Conservation (phyloP, 2,329 filamentous ascomycete species). For the Colletotrichum sp. region DNA sequence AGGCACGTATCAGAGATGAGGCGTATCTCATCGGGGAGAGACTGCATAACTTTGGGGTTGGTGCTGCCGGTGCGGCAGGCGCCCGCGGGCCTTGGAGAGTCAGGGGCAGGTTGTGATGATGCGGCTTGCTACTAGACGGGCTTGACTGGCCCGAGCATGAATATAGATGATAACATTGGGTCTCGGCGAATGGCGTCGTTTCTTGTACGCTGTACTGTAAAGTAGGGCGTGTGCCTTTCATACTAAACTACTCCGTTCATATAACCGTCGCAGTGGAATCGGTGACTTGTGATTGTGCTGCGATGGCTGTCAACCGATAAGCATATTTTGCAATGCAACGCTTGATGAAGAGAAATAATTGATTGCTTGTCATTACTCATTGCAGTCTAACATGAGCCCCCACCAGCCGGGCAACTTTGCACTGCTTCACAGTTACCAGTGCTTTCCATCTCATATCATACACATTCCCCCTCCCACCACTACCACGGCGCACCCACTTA, state of each 20-base stretch:
- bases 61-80: constrained; percentile 40
- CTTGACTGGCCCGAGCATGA: neutral
- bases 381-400: neutral
- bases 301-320: neutral
- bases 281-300: neutral
- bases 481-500: neutral
- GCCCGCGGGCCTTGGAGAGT: constrained; percentile 41
- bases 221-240: neutral
- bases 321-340: neutral
- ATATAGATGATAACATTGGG: neutral
- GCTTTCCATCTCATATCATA: neutral
- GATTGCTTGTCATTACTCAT: neutral
- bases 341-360: neutral
- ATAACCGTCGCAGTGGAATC: neutral
- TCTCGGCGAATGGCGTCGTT: neutral
- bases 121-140: neutral
- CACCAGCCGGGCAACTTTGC: fast-evolving
- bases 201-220: neutral
- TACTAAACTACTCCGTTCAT: neutral
- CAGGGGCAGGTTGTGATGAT: constrained; percentile 33
- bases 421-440: neutral
- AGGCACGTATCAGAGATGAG: constrained; percentile 85
- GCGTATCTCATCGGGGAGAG: constrained; percentile 95
- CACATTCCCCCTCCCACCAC: neutral
- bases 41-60: constrained; percentile 85